Evolutionary conservation across 352 stramenopile species (phyloP).

Genomic region (Bremia lactucae): DNA sequence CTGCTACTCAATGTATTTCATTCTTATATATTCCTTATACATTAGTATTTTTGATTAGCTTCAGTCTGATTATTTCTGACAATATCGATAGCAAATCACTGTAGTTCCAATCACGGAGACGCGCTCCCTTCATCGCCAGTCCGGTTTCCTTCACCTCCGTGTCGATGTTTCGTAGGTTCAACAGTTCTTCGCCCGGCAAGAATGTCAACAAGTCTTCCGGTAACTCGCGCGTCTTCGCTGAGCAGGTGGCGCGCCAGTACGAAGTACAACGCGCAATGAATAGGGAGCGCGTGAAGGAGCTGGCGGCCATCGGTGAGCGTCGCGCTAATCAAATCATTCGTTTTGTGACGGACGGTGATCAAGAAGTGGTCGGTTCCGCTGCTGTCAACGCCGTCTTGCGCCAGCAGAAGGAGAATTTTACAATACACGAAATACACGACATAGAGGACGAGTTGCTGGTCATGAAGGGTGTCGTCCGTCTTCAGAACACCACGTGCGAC

Average conservation of each 20-base stretch:
- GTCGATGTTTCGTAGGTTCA: conserved; percentile 29
- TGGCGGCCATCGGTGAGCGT: conserved; percentile 35
- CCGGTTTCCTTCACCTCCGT: conserved; percentile 7
- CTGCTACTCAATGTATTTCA: too few species aligned
- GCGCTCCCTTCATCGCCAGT: conserved; percentile 6
- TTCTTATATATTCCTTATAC: too few species aligned
- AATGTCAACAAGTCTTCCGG: conserved; percentile 6
- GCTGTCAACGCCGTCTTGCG: conserved; percentile 32
- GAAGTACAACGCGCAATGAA: conserved; percentile 36
- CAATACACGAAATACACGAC: conserved; percentile 61
- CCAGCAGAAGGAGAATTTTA: conserved; percentile 72
- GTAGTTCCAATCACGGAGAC: background rate
- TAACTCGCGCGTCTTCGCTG: conserved; percentile 30
- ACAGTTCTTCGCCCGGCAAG: conserved; percentile 19
- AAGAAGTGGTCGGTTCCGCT: conserved; percentile 21
- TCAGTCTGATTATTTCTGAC: background rate
- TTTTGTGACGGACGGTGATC: conserved; percentile 54
- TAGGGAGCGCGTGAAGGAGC: conserved; percentile 24
- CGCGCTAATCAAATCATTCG: conserved; percentile 54
- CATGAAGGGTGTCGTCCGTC: conserved; percentile 57
- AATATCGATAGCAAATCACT: background rate
- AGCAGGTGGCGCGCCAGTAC: conserved; percentile 56
- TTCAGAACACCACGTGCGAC: conserved; percentile 58
- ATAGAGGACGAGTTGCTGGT: conserved; percentile 38
- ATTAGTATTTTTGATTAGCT: too few species aligned